These are phyloP conservation scores for Coriaria nepalensis DNA, from an alignment of 306 rosid genomes.

Conservation along the genomic window DNA sequence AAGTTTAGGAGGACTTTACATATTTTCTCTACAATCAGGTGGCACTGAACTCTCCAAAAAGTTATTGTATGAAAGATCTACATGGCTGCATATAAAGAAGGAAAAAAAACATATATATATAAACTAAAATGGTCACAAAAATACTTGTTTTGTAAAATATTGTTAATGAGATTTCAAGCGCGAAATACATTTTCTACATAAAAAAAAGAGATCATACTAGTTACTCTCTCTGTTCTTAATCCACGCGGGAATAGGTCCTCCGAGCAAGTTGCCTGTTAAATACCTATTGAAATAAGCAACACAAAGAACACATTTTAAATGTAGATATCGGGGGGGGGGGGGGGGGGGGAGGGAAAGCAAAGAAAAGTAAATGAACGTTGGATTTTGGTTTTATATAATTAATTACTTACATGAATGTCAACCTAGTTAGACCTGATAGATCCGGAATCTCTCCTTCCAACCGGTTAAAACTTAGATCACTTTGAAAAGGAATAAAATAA, in stretches of 20 bases:
- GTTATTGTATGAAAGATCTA: slow-evolving; percentile 93
- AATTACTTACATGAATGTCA: slow-evolving; percentile 63
- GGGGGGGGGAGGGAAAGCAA: slow-evolving; percentile 54
- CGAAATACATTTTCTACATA: too few species aligned
- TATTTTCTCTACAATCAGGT: slow-evolving; percentile 38
- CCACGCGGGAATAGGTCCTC: slow-evolving; percentile 51
- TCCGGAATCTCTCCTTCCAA: slow-evolving; percentile 64
- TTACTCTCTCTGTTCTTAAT: slow-evolving; percentile 50
- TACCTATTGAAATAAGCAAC: too few species aligned
- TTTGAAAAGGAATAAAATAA: too few species aligned
- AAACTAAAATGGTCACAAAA: too few species aligned
- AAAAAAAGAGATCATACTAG: slow-evolving; percentile 59
- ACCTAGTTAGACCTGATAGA: slow-evolving; percentile 13
- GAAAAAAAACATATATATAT: too few species aligned
- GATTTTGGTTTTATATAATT: too few species aligned
- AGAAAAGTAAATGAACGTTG: slow-evolving; percentile 15
- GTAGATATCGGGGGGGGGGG: too few species aligned
- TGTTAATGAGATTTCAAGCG: too few species aligned
- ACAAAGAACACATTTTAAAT: too few species aligned
- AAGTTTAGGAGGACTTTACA: slow-evolving; percentile 27
- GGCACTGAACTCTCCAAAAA: slow-evolving; percentile 49
- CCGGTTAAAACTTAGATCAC: slow-evolving; percentile 83
- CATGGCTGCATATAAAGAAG: slow-evolving; percentile 49
- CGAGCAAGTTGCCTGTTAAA: slow-evolving; percentile 56
- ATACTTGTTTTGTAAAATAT: too few species aligned